These are phyloP conservation scores for Colletotrichum orchidophilum DNA, from an alignment of 2,329 filamentous ascomycete species.

Conservation along the genomic window DNA sequence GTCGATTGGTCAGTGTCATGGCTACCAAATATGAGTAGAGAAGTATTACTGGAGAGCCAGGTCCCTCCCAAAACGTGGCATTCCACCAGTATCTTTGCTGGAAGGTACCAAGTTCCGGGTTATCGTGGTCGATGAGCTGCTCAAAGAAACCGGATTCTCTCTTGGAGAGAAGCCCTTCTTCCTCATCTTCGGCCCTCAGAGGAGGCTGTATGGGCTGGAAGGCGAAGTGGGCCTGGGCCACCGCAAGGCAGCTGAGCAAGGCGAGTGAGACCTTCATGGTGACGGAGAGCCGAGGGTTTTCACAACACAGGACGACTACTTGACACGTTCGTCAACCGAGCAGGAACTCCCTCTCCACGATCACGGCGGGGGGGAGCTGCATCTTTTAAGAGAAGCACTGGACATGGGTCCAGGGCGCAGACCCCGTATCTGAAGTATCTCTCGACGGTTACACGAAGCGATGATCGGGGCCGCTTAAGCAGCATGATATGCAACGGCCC, in stretches of 20 bases:
- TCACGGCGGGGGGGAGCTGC: not conserved
- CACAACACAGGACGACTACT: not conserved
- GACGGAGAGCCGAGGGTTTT: not conserved
- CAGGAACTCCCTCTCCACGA: not conserved
- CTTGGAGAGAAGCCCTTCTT: conserved; percentile 15
- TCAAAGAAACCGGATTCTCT: conserved; percentile 48
- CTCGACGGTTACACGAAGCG: not conserved
- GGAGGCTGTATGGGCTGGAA: conserved; percentile 22
- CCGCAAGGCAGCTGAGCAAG: conserved; percentile 18
- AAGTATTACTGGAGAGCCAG: conserved; percentile 59
- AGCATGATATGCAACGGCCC: not conserved
- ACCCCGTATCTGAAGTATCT: not conserved
- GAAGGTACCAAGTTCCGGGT: conserved; percentile 52
- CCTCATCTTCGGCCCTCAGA: conserved; percentile 4
- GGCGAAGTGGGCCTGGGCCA: conserved; percentile 10
- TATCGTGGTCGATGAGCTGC: conserved; percentile 67
- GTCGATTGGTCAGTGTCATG: not conserved
- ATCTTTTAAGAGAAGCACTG: conserved; percentile 1
- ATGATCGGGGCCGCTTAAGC: not conserved
- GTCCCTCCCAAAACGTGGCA: conserved; percentile 60
- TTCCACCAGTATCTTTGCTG: conserved; percentile 64
- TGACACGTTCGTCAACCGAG: conserved; percentile 2
- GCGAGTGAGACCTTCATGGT: conserved; percentile 27
- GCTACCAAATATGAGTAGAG: not conserved
- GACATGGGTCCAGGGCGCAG: conserved; percentile 7